A percentile compares a stretch with the other conserved stretches of the same genome.
Conservation (phyloP, 345 rosid species). For the Eucalyptus sp. region DNA sequence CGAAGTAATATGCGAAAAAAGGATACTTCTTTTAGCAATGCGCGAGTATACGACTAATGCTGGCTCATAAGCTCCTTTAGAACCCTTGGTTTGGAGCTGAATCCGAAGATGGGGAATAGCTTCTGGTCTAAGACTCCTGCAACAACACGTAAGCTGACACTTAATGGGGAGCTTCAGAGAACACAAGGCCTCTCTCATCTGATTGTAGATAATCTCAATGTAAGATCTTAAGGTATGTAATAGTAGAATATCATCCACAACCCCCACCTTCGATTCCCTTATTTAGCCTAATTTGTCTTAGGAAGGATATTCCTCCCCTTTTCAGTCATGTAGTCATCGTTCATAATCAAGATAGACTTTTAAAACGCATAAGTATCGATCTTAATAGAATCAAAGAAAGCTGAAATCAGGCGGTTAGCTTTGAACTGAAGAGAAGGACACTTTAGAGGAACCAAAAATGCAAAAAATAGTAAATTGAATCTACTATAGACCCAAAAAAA, state of each 20-base stretch:
- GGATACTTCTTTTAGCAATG: background rate
- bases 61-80: background rate
- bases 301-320: background rate
- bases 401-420: background rate
- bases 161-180: background rate
- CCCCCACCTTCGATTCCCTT: background rate
- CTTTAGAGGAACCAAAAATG: background rate
- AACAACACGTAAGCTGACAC: background rate
- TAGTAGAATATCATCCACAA: background rate
- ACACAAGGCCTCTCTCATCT: background rate
- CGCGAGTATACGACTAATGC: background rate
- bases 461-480: background rate
- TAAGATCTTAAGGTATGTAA: background rate
- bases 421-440: background rate
- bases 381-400: background rate
- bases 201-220: background rate
- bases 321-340: background rate
- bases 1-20: background rate
- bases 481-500: background rate
- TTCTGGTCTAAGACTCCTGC: background rate
- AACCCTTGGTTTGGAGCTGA: background rate
- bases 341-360: background rate
- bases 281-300: background rate
- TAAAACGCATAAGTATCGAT: background rate
- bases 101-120: background rate